Percentiles rank a stretch among this genome's conserved stretches.
phyloP scores from a whole-genome alignment of 75 land plant genomes.

The Picea glauca region DNA sequence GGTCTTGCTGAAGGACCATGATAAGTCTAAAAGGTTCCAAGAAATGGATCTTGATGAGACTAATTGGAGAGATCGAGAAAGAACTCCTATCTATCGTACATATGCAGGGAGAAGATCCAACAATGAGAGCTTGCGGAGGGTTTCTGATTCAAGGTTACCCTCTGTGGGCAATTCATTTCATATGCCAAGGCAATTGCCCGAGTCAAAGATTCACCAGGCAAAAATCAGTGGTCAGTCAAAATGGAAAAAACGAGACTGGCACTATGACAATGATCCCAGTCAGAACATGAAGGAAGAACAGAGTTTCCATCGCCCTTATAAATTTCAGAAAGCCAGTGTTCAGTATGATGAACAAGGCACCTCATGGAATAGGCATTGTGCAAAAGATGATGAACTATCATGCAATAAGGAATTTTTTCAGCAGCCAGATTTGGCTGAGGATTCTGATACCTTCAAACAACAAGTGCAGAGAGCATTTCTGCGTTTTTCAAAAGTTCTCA shows the following conservation, averaged over 20 bases:
- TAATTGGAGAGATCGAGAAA: not conserved
- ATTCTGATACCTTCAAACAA: conserved; percentile 41
- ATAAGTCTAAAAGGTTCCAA: not conserved
- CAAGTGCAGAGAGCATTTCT: conserved; percentile 44
- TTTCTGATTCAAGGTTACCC: not conserved
- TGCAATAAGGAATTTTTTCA: not conserved
- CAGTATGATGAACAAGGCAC: not conserved
- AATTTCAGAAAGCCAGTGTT: not conserved
- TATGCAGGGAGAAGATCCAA: not conserved
- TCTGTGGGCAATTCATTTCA: not conserved
- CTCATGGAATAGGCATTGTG: not conserved
- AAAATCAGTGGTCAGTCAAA: not conserved
- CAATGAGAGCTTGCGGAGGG: not conserved
- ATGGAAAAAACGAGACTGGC: not conserved
- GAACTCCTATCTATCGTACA: not conserved
- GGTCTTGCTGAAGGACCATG: not conserved
- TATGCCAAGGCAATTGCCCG: not conserved
- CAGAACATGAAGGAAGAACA: not conserved
- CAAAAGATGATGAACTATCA: conserved; percentile 1
- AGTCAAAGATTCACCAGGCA: not conserved
- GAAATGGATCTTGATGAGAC: not conserved
- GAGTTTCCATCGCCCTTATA: not conserved
- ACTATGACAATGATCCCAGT: not conserved
- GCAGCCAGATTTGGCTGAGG: conserved; percentile 36
- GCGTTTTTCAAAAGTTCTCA: conserved; percentile 32